phyloP scores from a whole-genome alignment of 192 early-diverging fungal species.

The Coemansia sp. region DNA sequence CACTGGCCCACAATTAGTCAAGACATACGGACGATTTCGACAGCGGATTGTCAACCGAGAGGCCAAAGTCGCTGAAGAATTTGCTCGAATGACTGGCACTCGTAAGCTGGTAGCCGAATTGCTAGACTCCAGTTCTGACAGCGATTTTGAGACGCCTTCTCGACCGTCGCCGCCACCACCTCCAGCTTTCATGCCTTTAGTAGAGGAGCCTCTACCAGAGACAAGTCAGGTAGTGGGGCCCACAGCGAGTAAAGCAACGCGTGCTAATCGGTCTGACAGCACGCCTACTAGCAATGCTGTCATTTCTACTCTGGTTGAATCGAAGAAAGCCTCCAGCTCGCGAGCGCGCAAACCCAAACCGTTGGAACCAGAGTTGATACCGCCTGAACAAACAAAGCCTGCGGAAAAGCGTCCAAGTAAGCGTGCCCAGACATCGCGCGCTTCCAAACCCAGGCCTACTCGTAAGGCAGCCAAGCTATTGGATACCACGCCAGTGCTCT shows the following conservation, averaged over 20 bases:
- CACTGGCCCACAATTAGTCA: constrained; percentile 41
- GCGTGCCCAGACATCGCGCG: background rate
- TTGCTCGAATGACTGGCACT: constrained; percentile 37
- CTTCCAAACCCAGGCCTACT: constrained; percentile 14
- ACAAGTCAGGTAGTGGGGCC: background rate
- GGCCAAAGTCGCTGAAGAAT: constrained; percentile 34
- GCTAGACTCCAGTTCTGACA: constrained; percentile 47
- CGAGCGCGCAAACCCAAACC: constrained; percentile 4
- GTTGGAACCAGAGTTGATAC: background rate
- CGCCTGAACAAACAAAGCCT: background rate
- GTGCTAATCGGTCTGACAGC: background rate
- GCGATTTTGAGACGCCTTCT: constrained; percentile 35
- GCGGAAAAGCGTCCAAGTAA: background rate
- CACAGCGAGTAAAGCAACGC: background rate
- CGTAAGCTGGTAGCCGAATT: constrained; percentile 38
- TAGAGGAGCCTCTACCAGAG: background rate
- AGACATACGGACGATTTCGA: constrained; percentile 50
- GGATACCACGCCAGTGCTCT: background rate
- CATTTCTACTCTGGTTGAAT: background rate
- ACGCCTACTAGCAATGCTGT: background rate
- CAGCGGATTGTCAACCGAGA: constrained; percentile 48
- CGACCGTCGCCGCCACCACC: too few species aligned
- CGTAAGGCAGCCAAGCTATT: constrained; percentile 9
- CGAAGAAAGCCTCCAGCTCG: background rate
- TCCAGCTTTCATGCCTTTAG: background rate